Base-by-base conservation (phyloP, 345 rosid genomes). In the Erodium maritimum region DNA sequence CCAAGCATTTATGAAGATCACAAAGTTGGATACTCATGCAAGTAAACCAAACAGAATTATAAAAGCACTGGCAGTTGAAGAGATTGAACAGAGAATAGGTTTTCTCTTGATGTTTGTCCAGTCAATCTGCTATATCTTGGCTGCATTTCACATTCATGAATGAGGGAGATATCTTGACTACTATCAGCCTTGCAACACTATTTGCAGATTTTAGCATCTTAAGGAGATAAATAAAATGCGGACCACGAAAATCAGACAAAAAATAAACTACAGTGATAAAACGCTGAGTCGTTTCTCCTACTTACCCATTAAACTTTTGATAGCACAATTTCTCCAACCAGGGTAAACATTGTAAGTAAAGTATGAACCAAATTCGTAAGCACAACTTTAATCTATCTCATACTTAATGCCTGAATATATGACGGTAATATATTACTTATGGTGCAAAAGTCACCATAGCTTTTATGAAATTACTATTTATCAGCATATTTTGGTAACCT, bases 1-100 rank as follows among this genome's bases (percentile, higher is more conserved):
- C 54, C 54, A 51, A 4, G 20, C 54, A 51, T 51, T 51, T 51
- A 19, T 51, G 20, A 51, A 51, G 54, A 51, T n/a, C 19, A 51
- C 5, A 51, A n/a, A 51, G 10, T 51, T 51, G 54, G 21, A 51
- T 17, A 19, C 21, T 19, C 20, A 51, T 0, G 9, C 19, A 51
- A 51, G 54, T 10, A 5, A 5, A 17, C 54, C 54, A 17, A 51
- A 17, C 54, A 51, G 54, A 19, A 10, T 1, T 8, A 19, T 29
- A 29, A 29, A 29, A 29, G n/a, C 37, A 29, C 4, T 29, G 8
- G 9, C 5, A 4, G 5, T 51, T 51, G 54, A 51, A n/a, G 20
- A 51, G 51, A 17, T 5, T 51, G 54, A 19, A 51, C 9, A n/a
- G 0, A 51, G 20, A 17, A 51, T 42, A 42, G 3, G 34, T 42